Evolutionary conservation across 1,139 yeast genomes (phyloP).

Genomic region (Geotrichum macrosporum): DNA sequence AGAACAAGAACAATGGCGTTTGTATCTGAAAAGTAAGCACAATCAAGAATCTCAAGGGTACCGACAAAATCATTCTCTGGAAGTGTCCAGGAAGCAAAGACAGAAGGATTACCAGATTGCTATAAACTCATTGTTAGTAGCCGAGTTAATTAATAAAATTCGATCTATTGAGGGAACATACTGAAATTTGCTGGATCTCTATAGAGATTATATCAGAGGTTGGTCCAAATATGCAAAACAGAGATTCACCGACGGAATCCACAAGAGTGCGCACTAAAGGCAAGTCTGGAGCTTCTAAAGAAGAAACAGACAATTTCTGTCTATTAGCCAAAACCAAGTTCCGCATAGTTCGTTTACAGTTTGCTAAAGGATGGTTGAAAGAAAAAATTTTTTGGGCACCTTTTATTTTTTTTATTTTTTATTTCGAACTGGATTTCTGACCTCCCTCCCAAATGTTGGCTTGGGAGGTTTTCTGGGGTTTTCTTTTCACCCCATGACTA

Average conservation of each 20-base stretch:
- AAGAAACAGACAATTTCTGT: slow-evolving; percentile 28
- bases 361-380: background rate
- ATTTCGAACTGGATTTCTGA: too few species aligned
- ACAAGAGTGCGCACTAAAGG: slow-evolving; percentile 58
- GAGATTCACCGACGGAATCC: slow-evolving; percentile 69
- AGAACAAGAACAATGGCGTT: slow-evolving; percentile 33
- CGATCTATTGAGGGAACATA: slow-evolving; percentile 13
- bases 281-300: slow-evolving; percentile 50
- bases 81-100: slow-evolving; percentile 30
- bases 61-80: slow-evolving; percentile 21
- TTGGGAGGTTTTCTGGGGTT: too few species aligned
- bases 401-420: too few species aligned
- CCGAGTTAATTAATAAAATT: slow-evolving; percentile 13
- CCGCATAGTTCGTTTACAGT: slow-evolving; percentile 27
- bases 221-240: slow-evolving; percentile 64
- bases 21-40: slow-evolving; percentile 33
- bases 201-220: slow-evolving; percentile 50
- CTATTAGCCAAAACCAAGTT: slow-evolving; percentile 34
- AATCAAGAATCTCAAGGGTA: slow-evolving; percentile 32
- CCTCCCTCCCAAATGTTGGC: too few species aligned
- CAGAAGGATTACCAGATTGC: slow-evolving; percentile 28
- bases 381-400: too few species aligned
- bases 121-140: slow-evolving; percentile 6
- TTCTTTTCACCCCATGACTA: too few species aligned
- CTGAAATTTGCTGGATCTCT: slow-evolving; percentile 49